phyloP scores from a whole-genome alignment of 2,329 filamentous ascomycete species.

The Ceratocystis destructans region DNA sequence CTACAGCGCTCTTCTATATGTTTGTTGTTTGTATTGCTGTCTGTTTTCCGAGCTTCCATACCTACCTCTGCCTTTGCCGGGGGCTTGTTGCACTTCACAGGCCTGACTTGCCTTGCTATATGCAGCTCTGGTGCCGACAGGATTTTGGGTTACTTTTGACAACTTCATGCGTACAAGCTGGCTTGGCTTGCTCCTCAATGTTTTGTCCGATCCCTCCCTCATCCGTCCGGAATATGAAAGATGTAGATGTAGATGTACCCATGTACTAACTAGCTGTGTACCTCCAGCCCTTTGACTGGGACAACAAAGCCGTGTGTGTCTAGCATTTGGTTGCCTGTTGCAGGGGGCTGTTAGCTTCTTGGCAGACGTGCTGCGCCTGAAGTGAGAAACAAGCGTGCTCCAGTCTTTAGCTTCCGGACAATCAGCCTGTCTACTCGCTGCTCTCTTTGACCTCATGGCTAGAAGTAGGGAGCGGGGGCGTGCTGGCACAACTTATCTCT shows the following conservation, averaged over 20 bases:
- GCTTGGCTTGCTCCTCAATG: not conserved
- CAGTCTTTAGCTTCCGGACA: too few relatives aligned
- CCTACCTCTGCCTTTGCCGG: not conserved
- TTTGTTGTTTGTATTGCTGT: not conserved
- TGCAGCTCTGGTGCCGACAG: not conserved
- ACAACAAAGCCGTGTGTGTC: not conserved
- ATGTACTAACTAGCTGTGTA: not conserved
- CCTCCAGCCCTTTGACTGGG: not conserved
- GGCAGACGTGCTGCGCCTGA: too few relatives aligned
- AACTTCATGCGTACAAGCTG: not conserved
- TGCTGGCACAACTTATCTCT: not conserved
- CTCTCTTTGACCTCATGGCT: not conserved
- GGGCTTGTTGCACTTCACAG: not conserved
- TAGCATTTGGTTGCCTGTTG: too few relatives aligned
- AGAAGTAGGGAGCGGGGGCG: not conserved
- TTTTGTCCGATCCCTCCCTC: not conserved
- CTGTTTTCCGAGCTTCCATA: too few relatives aligned
- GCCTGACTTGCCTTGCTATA: not conserved
- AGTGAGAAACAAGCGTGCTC: too few relatives aligned
- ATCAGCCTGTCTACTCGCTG: too few relatives aligned
- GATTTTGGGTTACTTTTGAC: constrained; percentile 5
- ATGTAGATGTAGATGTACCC: not conserved
- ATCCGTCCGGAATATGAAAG: not conserved
- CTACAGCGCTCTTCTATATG: not conserved
- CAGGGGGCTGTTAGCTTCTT: too few relatives aligned